Evolutionary conservation across 164 flowering plant genomes (phyloP).

Genomic region (Dillenia turbinata): DNA sequence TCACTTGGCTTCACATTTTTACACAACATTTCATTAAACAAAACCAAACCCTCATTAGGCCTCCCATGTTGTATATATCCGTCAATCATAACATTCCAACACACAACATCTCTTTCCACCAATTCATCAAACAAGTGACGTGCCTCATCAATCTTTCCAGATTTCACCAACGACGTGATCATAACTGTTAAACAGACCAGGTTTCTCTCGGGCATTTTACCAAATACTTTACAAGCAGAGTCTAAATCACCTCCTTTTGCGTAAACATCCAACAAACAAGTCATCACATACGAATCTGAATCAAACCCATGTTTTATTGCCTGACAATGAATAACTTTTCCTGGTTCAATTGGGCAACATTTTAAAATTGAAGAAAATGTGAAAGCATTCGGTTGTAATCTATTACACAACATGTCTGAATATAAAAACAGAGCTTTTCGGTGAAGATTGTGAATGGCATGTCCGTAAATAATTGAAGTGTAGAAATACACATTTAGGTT

Average conservation of each 20-base stretch:
- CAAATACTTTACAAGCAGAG: slow-evolving; percentile 55
- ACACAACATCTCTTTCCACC: slow-evolving; percentile 58
- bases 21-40: slow-evolving; percentile 54
- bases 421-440: slow-evolving; percentile 44
- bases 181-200: slow-evolving; percentile 63
- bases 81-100: slow-evolving; percentile 88
- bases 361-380: slow-evolving; percentile 66
- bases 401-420: slow-evolving; percentile 40
- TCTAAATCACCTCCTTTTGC: slow-evolving; percentile 54
- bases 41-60: slow-evolving; percentile 42
- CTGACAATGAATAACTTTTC: slow-evolving; percentile 44
- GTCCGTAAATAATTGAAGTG: slow-evolving; percentile 50
- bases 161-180: slow-evolving; percentile 62
- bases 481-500: slow-evolving; percentile 52
- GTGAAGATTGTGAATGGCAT: slow-evolving; percentile 23
- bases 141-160: slow-evolving; percentile 49
- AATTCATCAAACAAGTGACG: slow-evolving; percentile 52
- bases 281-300: slow-evolving; percentile 47
- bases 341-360: slow-evolving; percentile 35
- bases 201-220: slow-evolving; percentile 54
- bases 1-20: slow-evolving; percentile 43
- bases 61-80: slow-evolving; percentile 61
- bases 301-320: slow-evolving; percentile 42
- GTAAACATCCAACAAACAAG: slow-evolving; percentile 66
- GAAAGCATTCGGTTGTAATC: slow-evolving; percentile 56